Evolutionary conservation across 805 yeast genomes (phyloP).

Genomic region (Kuraishia cidri): DNA sequence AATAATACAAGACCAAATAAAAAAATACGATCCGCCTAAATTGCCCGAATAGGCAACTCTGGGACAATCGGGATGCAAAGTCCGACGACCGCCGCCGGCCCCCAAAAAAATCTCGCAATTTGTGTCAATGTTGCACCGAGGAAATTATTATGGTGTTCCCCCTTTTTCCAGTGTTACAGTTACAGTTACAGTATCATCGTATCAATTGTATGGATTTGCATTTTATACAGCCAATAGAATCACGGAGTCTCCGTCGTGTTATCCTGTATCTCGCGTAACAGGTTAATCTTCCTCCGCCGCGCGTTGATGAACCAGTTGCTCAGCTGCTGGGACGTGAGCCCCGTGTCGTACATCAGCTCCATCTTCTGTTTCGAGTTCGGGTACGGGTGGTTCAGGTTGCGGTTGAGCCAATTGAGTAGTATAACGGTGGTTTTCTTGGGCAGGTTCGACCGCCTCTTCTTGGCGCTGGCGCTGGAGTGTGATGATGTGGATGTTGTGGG

Average conservation of each 20-base stretch:
- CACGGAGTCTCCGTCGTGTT: constrained; percentile 11
- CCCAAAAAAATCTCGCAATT: too few relatives aligned
- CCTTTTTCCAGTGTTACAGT: too few relatives aligned
- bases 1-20: too few relatives aligned
- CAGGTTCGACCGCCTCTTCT: constrained; percentile 37
- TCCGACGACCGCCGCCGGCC: too few relatives aligned
- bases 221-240: too few relatives aligned
- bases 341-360: constrained; percentile 43
- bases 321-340: constrained; percentile 48
- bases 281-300: constrained; percentile 46
- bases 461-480: constrained; percentile 3
- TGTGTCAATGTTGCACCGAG: too few relatives aligned
- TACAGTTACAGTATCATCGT: too few relatives aligned
- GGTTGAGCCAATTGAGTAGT: constrained; percentile 43
- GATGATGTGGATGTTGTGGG: constrained; percentile 1
- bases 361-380: constrained; percentile 50
- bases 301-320: constrained; percentile 60
- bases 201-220: too few relatives aligned
- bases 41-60: too few relatives aligned
- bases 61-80: too few relatives aligned
- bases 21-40: too few relatives aligned
- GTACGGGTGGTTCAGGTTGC: constrained; percentile 50
- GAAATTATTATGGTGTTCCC: too few relatives aligned
- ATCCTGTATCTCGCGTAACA: constrained; percentile 28
- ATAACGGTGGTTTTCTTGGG: constrained; percentile 53